Base-by-base conservation (phyloP, 2,329 filamentous ascomycete species). In the Atkinsonella texensis region DNA sequence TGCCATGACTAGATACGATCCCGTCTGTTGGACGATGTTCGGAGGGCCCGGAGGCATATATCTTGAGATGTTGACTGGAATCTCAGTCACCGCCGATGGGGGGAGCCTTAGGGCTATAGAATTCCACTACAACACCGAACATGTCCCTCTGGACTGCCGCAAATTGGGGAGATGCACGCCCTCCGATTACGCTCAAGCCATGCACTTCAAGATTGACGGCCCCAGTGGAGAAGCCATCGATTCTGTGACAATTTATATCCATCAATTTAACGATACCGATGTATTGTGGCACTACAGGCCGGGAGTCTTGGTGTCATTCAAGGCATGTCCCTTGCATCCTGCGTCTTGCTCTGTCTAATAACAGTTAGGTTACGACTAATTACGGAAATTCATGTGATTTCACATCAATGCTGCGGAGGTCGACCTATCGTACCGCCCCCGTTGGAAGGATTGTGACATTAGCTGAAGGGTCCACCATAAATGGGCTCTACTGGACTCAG, bases 401-500 rank as follows among this genome's bases (percentile, higher is more conserved):
- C 39, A n/a, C 50, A 18, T 28, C 46, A 38, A 43, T 47, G 41
- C 40, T 15, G 44, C 44, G 8, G 45, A 28, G 28, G 35, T 32
- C 7, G 33, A 41, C 17, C 17, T n/a, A 42, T 47, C n/a, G 42
- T 45, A 43, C 33, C 33, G 13, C 23, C 47, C 52, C 40, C 13
- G 35, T 47, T 50, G 35, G 38, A 44, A 54, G 47, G 43, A 52
- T 46, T 31, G 48, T 52, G 42, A 38, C 50, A n/a, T 20, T 54
- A 33, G 50, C 52, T 50, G 42, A 54, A 49, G 50, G 53, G 17
- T 54, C 33, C 38, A 41, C 44, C 15, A 52, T 54, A 49, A 33
- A 50, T 43, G 53, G 53, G 50, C 50, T 54, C 28, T 54, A 54
- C 47, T 54, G 53, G 50, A 54, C 50, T 48, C 46, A 52, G 53